Base-by-base conservation (phyloP, 345 rosid species). In the Gossypioides kirkii region DNA sequence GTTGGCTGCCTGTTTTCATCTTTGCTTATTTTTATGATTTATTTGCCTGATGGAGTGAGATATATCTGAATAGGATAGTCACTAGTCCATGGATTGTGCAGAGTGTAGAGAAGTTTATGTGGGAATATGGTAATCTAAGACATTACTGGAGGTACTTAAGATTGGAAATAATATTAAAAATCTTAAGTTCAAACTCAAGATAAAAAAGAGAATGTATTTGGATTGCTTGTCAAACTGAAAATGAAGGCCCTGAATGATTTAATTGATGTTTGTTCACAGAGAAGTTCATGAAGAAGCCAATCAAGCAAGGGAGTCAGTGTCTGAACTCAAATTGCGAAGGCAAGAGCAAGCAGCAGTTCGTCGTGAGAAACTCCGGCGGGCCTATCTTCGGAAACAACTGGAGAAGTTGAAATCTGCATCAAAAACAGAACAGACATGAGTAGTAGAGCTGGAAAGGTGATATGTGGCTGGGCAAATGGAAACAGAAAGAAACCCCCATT, bases 261-360 rank as follows among this genome's bases (percentile, higher is more conserved):
- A 26, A 17, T 9, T 54, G 36, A 5, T 66, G 61, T 32, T 70
- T 71, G 16, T 49, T 42, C 74, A 28, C 86, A 91, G 97, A 81
- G 96, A 95, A 80, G 93, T 95, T 80, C 99, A 92, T 76, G 91
- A 83, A 80, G 97, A 92, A 89, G 99, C 77, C 46, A 91, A 87
- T 82, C 83, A 88, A 74, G 99, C 96, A 0, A 88, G 97, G 80
- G 98, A 88, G 80, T 82, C 84, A 80, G 89, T 71, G 10, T 86
- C 88, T 2, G 96, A 85, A 78, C 76, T 92, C 56, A 88, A 92
- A 79, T 59, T 80, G 79, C 88, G 79, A 61, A 84, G 98, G 79
- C 97, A 87, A 78, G 94, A 86, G 65, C 93, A 87, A 71, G 94
- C 91, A 69, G 83, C 80, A 42, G 87, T 86, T 69, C 89, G 92